Conservation (phyloP, 352 stramenopile genomes). For the Phytophthora foliorum region DNA sequence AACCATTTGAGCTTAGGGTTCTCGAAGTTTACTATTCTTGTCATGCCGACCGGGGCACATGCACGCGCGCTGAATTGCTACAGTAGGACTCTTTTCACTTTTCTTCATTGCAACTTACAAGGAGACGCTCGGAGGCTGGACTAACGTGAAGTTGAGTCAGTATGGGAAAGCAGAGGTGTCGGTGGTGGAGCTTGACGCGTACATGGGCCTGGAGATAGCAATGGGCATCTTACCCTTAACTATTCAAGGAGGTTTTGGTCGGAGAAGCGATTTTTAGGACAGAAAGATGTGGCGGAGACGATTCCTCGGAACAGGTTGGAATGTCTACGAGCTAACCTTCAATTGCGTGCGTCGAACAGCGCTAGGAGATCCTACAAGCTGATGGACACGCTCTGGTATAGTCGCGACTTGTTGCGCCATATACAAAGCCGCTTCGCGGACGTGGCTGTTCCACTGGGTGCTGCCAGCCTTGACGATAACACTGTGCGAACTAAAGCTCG, state of each 20-base stretch:
- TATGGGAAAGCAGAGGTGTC: neutral
- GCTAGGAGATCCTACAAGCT: neutral
- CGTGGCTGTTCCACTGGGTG: slow-evolving; percentile 7
- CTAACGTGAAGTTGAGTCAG: neutral
- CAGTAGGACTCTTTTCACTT: no score
- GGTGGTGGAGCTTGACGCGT: slow-evolving; percentile 5
- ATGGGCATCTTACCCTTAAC: slow-evolving; percentile 7
- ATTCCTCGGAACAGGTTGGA: slow-evolving; percentile 6
- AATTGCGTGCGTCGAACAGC: neutral
- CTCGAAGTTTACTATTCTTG: no score
- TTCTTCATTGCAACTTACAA: no score
- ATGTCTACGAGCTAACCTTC: neutral
- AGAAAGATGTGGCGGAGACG: slow-evolving; percentile 1
- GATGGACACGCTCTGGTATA: slow-evolving; percentile 13
- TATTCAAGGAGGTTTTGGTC: slow-evolving; percentile 14
- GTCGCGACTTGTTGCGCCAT: neutral
- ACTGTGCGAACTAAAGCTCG: slow-evolving; percentile 8
- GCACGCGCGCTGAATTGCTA: no score
- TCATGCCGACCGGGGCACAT: no score
- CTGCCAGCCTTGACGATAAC: slow-evolving; percentile 7
- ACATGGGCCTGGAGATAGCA: slow-evolving; percentile 10
- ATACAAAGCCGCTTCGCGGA: slow-evolving; percentile 5
- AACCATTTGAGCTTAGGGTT: no score
- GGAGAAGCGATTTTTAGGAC: slow-evolving; percentile 9
- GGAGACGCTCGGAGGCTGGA: no score